Evolutionary conservation across 257 asterid species (phyloP).

Genomic region (Echites panduratus): DNA sequence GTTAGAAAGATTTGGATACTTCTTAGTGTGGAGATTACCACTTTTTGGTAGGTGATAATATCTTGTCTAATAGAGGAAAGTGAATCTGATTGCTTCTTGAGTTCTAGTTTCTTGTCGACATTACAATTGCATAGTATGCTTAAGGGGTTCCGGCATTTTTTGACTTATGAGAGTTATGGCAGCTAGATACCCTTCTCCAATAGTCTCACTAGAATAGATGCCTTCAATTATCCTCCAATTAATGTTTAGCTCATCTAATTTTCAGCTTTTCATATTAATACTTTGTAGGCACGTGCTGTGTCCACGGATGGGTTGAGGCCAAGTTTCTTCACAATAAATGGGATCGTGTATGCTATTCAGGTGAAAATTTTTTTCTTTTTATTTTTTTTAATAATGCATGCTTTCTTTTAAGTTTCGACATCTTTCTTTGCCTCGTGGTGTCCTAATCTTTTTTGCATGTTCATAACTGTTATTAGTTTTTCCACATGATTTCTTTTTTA

Average conservation of each 20-base stretch:
- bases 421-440: background rate
- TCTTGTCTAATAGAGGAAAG: background rate
- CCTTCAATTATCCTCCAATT: background rate
- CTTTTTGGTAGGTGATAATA: background rate
- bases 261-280: background rate
- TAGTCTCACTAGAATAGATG: background rate
- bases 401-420: background rate
- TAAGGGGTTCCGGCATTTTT: too few species aligned
- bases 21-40: background rate
- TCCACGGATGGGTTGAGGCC: slow-evolving; percentile 94
- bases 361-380: slow-evolving; percentile 29
- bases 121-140: too few species aligned
- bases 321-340: slow-evolving; percentile 75
- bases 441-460: background rate
- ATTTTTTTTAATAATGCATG: background rate
- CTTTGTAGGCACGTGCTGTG: slow-evolving; percentile 87
- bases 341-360: slow-evolving; percentile 79
- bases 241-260: background rate
- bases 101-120: background rate
- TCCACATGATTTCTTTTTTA: background rate
- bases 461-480: background rate
- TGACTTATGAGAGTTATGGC: background rate
- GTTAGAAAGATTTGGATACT: too few species aligned
- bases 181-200: background rate
- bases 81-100: background rate